phyloP scores from a whole-genome alignment of 306 rosid species.

The Glycine soja region DNA sequence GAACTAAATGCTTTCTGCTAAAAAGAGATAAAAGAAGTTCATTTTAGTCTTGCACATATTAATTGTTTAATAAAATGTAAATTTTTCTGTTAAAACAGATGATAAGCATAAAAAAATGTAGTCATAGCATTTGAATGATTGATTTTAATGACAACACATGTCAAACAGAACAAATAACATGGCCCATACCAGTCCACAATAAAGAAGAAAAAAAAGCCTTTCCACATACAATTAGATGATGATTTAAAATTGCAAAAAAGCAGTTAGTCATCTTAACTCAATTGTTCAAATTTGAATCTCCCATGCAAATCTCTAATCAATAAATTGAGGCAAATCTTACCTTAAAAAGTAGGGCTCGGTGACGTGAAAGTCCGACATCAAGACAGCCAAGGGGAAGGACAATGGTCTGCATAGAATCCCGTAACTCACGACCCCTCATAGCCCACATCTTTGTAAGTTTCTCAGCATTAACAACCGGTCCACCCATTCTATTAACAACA shows the following conservation, averaged over 20 bases:
- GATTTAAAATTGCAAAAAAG: conserved; percentile 26
- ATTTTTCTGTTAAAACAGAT: conserved; percentile 4
- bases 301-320: conserved; percentile 18
- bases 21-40: conserved; percentile 26
- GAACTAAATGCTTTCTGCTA: conserved; percentile 28
- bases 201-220: not conserved
- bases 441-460: conserved; percentile 80
- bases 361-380: conserved; percentile 98
- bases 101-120: conserved; percentile 24
- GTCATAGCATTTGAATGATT: conserved; percentile 9
- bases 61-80: conserved; percentile 24
- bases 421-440: conserved; percentile 72
- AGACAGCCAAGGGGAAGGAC: conserved; percentile 89
- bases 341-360: conserved; percentile 97
- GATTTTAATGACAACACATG: conserved; percentile 14
- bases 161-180: conserved; percentile 40
- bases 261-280: conserved; percentile 12
- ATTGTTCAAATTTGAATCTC: conserved; percentile 20
- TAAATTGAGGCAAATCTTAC: conserved; percentile 47
- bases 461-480: conserved; percentile 89
- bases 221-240: conserved; percentile 19
- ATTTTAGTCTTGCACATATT: conserved; percentile 12
- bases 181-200: conserved; percentile 13
- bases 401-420: conserved; percentile 65
- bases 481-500: conserved; percentile 96